Base-by-base conservation (phyloP, 2,329 filamentous ascomycete species). In the Aspergillus sojae region DNA sequence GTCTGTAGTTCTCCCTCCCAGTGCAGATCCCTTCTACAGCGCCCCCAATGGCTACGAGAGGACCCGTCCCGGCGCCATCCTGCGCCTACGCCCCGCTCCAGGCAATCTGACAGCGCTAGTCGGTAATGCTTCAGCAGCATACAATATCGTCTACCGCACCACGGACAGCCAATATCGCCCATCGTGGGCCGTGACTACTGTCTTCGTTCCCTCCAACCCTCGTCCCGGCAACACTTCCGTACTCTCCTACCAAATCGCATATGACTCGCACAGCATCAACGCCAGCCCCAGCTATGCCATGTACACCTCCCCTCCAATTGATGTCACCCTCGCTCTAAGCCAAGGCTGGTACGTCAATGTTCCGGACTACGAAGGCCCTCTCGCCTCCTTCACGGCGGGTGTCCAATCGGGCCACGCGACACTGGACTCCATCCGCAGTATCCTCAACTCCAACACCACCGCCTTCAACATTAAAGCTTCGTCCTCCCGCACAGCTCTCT, bases 291-390 rank as follows among this genome's bases (percentile, higher is more conserved):
- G 64, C n/a, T 72, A 71, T 60, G 63, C 66, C 36, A 39, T 70
- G 36, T 64, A 62, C 56, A 11, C 3, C 34, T 26, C 28, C 16
- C 12, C 19, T 75, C 54, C 72, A 39, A 78, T 79, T 62, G 62
- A 56, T 52, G 65, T 82, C 45, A 60, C 69, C 7, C 52, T 68
- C 10, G 75, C 77, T 2, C 76, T 85, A 0, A 73, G 74, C n/a
- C 72, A 62, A 16, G 81, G 82, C 6, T 84, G 81, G 81, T 75
- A 79, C 48, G 79, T 85, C 30, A 79, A 78, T 54, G 73, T 81
- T 9, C 81, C 83, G 0, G 83, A 85, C 67, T 81, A 77, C 57
- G 78, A 82, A 64, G 80, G 80, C 0, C 80, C 80, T 1, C 66
- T 69, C 6, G 82, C 80, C 1, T 73, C 77, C 19, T 84, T 80